These are phyloP conservation scores for Hygrophorus pudorinus DNA, from an alignment of 768 basidiomycete species.

Conservation along the genomic window DNA sequence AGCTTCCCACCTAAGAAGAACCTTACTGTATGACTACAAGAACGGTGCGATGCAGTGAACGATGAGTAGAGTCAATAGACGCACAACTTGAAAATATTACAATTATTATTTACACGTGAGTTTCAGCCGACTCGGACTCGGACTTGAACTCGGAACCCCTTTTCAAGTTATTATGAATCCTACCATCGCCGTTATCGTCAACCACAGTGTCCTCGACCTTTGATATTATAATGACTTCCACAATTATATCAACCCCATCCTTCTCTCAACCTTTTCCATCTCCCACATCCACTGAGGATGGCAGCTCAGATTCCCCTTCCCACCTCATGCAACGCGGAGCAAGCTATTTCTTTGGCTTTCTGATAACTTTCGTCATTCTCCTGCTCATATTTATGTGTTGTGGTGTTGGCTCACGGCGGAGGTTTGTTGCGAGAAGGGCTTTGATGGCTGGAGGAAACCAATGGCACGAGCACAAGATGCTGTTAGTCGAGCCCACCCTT, in stretches of 20 bases:
- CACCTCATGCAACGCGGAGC: slow-evolving; percentile 21
- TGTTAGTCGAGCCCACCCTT: slow-evolving; percentile 9
- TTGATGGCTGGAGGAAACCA: slow-evolving; percentile 11
- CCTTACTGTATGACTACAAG: too few species aligned
- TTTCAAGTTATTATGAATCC: too few species aligned
- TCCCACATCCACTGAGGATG: background rate
- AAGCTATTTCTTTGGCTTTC: slow-evolving; percentile 43
- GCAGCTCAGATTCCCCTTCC: background rate
- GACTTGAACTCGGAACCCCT: too few species aligned
- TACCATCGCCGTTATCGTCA: too few species aligned
- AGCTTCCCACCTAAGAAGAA: background rate
- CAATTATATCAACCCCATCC: background rate
- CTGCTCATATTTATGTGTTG: slow-evolving; percentile 43
- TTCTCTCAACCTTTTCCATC: slow-evolving; percentile 3
- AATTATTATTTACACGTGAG: background rate
- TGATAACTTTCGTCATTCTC: slow-evolving; percentile 37
- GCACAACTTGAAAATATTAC: too few species aligned
- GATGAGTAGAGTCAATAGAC: too few species aligned
- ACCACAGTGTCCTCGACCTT: background rate
- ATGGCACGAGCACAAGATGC: slow-evolving; percentile 7
- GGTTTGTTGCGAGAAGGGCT: slow-evolving; percentile 22
- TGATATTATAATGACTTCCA: background rate
- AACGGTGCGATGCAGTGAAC: too few species aligned
- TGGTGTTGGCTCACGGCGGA: slow-evolving; percentile 36
- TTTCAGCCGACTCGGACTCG: too few species aligned